Percentiles rank a stretch among this genome's conserved stretches.
phyloP scores from a whole-genome alignment of 2,329 filamentous ascomycete species.

The Epichloe festucae region DNA sequence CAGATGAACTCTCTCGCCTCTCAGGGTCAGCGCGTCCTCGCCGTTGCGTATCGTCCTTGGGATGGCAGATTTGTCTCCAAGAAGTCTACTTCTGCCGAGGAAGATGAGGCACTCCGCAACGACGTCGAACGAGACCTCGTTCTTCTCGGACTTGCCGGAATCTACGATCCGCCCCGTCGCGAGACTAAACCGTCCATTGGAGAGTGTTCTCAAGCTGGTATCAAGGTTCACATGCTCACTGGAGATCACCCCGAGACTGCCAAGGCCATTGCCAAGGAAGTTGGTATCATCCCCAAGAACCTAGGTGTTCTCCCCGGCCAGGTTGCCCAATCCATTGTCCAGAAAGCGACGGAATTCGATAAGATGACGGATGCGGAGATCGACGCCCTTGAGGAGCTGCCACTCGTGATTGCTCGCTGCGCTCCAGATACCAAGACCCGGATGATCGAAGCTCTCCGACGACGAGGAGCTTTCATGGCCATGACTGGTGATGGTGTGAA shows the following conservation, averaged over 20 bases:
- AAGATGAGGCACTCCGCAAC: conserved; percentile 38
- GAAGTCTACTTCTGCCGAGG: conserved; percentile 18
- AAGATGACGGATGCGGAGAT: conserved; percentile 62
- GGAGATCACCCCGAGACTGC: conserved; percentile 69
- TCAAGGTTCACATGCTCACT: conserved; percentile 73
- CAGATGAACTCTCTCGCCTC: conserved; percentile 49
- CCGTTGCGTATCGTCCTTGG: conserved; percentile 51
- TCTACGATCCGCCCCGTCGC: conserved; percentile 74
- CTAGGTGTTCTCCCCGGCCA: conserved; percentile 44
- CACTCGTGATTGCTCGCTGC: conserved; percentile 72
- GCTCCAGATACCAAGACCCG: conserved; percentile 77
- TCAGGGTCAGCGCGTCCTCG: conserved; percentile 60
- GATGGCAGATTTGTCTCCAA: conserved; percentile 34
- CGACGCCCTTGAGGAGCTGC: conserved; percentile 60
- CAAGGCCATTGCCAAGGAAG: conserved; percentile 63
- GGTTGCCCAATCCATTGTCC: conserved; percentile 56
- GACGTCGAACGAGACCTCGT: conserved; percentile 54
- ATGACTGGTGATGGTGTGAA: conserved; percentile 89
- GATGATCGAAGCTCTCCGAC: conserved; percentile 80
- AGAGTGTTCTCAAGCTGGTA: conserved; percentile 59
- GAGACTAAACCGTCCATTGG: conserved; percentile 64
- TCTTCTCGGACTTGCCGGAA: conserved; percentile 70
- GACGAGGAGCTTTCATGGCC: conserved; percentile 62
- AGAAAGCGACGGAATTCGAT: conserved; percentile 69
- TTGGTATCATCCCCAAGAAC: conserved; percentile 60